Conservation (phyloP, 768 basidiomycete genomes). For the Boletus rubroflammeus region DNA sequence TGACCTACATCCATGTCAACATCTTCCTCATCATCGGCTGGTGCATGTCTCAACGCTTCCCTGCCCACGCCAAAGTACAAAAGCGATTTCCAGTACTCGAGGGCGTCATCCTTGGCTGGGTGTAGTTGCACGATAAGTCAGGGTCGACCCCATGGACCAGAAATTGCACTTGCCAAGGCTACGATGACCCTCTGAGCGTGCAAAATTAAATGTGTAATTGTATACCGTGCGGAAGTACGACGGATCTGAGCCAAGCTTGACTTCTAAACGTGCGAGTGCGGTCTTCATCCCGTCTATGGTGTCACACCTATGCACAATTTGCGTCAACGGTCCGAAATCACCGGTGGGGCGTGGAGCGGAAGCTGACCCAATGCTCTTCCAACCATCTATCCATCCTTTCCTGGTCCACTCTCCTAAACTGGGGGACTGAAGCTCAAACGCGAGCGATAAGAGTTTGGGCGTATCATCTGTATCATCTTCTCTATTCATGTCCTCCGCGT, state of each 20-base stretch:
- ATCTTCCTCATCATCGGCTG: conserved; percentile 42
- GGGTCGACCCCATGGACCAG: neutral
- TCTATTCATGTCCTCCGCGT: conserved; percentile 53
- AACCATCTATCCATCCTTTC: conserved; percentile 76
- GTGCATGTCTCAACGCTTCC: conserved; percentile 53
- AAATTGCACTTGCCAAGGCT: conserved; percentile 57
- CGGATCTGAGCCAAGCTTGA: conserved; percentile 59
- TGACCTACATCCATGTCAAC: conserved; percentile 40
- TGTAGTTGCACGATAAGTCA: neutral
- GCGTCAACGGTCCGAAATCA: conserved; percentile 2
- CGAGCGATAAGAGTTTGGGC: conserved; percentile 69
- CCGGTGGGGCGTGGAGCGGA: neutral
- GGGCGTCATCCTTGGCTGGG: conserved; percentile 64
- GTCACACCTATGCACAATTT: conserved; percentile 51
- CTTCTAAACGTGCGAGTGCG: conserved; percentile 50
- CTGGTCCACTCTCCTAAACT: conserved; percentile 67
- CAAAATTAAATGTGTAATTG: conserved; percentile 77
- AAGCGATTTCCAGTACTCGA: conserved; percentile 75
- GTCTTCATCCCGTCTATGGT: conserved; percentile 57
- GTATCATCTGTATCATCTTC: conserved; percentile 84
- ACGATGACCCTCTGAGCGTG: conserved; percentile 69
- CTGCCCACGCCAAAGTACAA: conserved; percentile 67
- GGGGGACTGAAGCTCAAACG: conserved; percentile 77
- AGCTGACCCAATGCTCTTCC: conserved; percentile 68
- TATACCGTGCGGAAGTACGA: conserved; percentile 78